A percentile compares a stretch with the other conserved stretches of the same genome.
phyloP scores from a whole-genome alignment of 805 yeast genomes.

The Candida tallmaniae region DNA sequence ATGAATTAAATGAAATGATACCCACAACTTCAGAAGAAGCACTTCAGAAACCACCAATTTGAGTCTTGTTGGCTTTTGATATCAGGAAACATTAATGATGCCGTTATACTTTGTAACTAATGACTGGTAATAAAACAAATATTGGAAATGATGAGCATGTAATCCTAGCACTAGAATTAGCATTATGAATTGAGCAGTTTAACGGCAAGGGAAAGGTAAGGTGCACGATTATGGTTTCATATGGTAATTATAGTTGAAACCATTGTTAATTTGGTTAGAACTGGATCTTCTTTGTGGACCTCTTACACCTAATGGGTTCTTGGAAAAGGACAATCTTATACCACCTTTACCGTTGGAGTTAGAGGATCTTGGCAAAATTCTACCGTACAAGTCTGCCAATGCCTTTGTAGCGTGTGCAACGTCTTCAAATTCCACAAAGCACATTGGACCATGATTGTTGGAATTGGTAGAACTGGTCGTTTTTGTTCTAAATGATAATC shows the following conservation, averaged over 20 bases:
- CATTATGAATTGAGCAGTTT: too few relatives aligned
- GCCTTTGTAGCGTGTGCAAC: conserved; percentile 92
- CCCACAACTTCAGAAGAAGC: too few relatives aligned
- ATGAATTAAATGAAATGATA: conserved; percentile 3
- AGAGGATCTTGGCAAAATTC: conserved; percentile 76
- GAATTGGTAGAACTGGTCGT: conserved; percentile 26
- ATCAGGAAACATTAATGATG: too few relatives aligned
- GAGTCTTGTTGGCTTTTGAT: too few relatives aligned
- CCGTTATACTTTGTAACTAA: too few relatives aligned
- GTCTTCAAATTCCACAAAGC: conserved; percentile 98
- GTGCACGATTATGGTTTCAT: conserved; percentile 7
- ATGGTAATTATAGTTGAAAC: conserved; percentile 14
- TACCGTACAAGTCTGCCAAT: conserved; percentile 87
- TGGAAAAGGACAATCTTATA: conserved; percentile 86
- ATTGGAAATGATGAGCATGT: too few relatives aligned
- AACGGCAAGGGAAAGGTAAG: too few relatives aligned
- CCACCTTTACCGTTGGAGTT: conserved; percentile 81
- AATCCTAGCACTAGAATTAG: too few relatives aligned
- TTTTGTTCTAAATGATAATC: conserved; percentile 81
- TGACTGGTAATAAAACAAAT: too few relatives aligned
- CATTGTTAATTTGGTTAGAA: conserved; percentile 13
- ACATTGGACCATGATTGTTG: conserved; percentile 89
- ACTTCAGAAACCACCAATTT: too few relatives aligned
- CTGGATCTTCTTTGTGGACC: conserved; percentile 51
- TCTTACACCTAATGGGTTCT: conserved; percentile 95